A percentile compares a stretch with the other conserved stretches of the same genome.
phyloP scores from a whole-genome alignment of 768 basidiomycete species.

The Kwoniella mangroviensis region DNA sequence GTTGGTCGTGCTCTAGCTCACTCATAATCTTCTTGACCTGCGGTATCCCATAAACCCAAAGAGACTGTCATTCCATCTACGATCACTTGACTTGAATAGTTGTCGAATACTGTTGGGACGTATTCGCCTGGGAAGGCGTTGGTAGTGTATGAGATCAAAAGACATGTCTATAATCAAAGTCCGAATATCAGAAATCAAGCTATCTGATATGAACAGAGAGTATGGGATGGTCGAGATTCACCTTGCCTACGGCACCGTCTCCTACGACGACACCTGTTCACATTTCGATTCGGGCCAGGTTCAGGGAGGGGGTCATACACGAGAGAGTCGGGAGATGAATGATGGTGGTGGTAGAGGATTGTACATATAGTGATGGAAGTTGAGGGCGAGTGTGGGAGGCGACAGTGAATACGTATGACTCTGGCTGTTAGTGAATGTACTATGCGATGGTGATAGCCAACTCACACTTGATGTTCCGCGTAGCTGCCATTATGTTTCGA shows the following conservation, averaged over 20 bases:
- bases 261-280: slow-evolving; percentile 90
- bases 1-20: slow-evolving; percentile 15
- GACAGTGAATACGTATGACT: background rate
- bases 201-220: background rate
- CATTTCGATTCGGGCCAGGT: slow-evolving; percentile 17
- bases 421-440: no score
- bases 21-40: slow-evolving; percentile 59
- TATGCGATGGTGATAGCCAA: background rate
- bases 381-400: background rate
- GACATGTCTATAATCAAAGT: slow-evolving; percentile 74
- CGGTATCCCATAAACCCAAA: slow-evolving; percentile 66
- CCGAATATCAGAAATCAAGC: slow-evolving; percentile 15
- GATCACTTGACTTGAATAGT: slow-evolving; percentile 94
- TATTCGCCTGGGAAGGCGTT: slow-evolving; percentile 78
- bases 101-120: slow-evolving; percentile 82
- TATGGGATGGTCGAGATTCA: slow-evolving; percentile 43
- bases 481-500: slow-evolving; percentile 25
- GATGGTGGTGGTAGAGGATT: background rate
- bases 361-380: background rate
- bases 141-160: slow-evolving; percentile 98
- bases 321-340: background rate
- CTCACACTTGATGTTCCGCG: slow-evolving; percentile 35
- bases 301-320: background rate
- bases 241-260: slow-evolving; percentile 99
- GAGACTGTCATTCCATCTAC: slow-evolving; percentile 99